Evolutionary conservation across 2,329 filamentous ascomycete genomes (phyloP).

Genomic region (Diplodia sapinea): DNA sequence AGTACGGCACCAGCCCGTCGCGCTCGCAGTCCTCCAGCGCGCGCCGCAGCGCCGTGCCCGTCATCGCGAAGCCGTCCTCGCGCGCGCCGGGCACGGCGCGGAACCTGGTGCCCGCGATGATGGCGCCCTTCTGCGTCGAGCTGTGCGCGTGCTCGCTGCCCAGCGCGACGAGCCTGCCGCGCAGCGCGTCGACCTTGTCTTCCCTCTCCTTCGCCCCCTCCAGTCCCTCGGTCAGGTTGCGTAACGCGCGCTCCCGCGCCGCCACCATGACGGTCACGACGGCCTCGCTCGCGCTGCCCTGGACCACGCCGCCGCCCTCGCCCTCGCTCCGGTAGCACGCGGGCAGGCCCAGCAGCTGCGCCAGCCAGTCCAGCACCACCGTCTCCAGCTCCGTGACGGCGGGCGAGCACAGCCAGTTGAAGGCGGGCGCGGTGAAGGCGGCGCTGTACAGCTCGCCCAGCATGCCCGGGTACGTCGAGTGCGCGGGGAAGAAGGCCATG

Average conservation of each 20-base stretch:
- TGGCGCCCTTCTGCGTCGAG: slow-evolving; percentile 83
- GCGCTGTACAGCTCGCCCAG: slow-evolving; percentile 91
- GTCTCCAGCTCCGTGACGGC: slow-evolving; percentile 94
- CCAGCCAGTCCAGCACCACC: slow-evolving; percentile 90
- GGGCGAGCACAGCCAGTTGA: slow-evolving; percentile 96
- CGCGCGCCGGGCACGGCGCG: slow-evolving; percentile 68
- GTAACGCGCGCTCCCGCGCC: slow-evolving; percentile 67
- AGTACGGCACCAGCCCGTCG: slow-evolving; percentile 82
- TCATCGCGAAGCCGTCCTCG: slow-evolving; percentile 72
- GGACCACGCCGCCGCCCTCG: slow-evolving; percentile 88
- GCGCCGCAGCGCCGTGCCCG: slow-evolving; percentile 64
- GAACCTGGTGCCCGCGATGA: slow-evolving; percentile 84
- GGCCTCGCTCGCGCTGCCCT: slow-evolving; percentile 87
- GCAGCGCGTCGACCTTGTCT: slow-evolving; percentile 69
- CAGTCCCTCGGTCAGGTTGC: slow-evolving; percentile 42
- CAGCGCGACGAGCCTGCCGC: slow-evolving; percentile 77
- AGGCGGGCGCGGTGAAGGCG: slow-evolving; percentile 86
- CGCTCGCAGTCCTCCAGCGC: slow-evolving; percentile 69
- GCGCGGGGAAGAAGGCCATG: slow-evolving; percentile 93
- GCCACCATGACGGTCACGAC: slow-evolving; percentile 86
- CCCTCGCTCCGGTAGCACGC: slow-evolving; percentile 74
- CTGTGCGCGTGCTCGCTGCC: slow-evolving; percentile 82
- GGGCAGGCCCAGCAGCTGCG: slow-evolving; percentile 75
- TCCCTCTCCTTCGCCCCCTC: slow-evolving; percentile 63
- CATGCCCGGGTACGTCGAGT: slow-evolving; percentile 80